phyloP scores from a whole-genome alignment of 208 protist species.

The Trypanosomatidae sp. region DNA sequence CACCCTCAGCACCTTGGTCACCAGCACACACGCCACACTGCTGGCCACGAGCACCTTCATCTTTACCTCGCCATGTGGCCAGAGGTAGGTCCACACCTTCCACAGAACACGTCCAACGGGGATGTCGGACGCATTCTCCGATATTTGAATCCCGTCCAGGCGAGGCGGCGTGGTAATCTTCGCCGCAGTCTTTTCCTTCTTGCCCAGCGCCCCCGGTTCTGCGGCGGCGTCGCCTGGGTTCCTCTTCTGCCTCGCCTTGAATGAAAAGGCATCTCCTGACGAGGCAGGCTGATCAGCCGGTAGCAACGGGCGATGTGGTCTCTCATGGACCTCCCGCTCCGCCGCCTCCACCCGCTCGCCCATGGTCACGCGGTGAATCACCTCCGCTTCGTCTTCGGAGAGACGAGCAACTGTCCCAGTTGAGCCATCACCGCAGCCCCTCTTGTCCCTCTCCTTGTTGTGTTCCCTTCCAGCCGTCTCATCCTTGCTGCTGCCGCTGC shows the following conservation, averaged over 20 bases:
- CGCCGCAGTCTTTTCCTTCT: background rate
- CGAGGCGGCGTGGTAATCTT: slow-evolving; percentile 12
- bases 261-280: background rate
- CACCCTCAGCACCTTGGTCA: slow-evolving; percentile 84
- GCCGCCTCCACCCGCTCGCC: slow-evolving; percentile 13
- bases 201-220: background rate
- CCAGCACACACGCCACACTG: slow-evolving; percentile 78
- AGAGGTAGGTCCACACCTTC: slow-evolving; percentile 82
- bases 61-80: slow-evolving; percentile 66
- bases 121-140: slow-evolving; percentile 51
- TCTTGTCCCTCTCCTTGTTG: too few species aligned
- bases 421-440: background rate
- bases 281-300: background rate
- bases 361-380: slow-evolving; percentile 12
- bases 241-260: background rate
- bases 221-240: background rate
- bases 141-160: slow-evolving; percentile 42
- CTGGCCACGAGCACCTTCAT: slow-evolving; percentile 69
- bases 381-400: slow-evolving; percentile 13
- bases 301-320: background rate
- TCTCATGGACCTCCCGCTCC: background rate
- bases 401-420: slow-evolving; percentile 14
- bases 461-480: background rate
- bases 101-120: slow-evolving; percentile 69
- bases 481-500: background rate